Evolutionary conservation across 108 stramenopile genomes (phyloP).

Genomic region (Nannochloropsis gaditana): DNA sequence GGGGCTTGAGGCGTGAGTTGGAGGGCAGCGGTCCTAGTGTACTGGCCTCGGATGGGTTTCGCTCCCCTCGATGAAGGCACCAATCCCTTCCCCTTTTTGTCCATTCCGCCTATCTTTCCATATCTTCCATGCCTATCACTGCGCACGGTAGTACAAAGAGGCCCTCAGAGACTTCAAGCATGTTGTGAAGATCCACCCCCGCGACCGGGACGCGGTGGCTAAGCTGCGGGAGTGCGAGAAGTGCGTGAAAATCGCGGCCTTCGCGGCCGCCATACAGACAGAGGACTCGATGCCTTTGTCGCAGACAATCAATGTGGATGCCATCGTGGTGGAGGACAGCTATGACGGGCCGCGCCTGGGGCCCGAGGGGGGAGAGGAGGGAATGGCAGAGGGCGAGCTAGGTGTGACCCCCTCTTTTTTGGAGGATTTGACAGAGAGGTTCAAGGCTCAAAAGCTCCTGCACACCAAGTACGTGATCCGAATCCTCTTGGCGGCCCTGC

Average conservation of each 20-base stretch:
- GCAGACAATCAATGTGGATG: conserved; percentile 61
- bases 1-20: too few relatives aligned
- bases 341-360: conserved; percentile 87
- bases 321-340: conserved; percentile 58
- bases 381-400: conserved; percentile 41
- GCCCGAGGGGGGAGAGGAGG: conserved; percentile 18
- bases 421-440: conserved; percentile 68
- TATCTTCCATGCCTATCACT: too few relatives aligned
- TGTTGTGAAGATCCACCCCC: conserved; percentile 53
- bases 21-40: too few relatives aligned
- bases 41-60: conserved; percentile 60
- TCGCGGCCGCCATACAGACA: conserved; percentile 77
- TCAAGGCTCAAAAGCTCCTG: conserved; percentile 81
- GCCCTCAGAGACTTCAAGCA: conserved; percentile 56
- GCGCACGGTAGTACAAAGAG: neutral
- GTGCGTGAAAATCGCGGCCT: conserved; percentile 74
- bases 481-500: conserved; percentile 45
- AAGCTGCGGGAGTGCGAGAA: conserved; percentile 84
- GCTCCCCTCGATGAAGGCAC: neutral
- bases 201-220: conserved; percentile 64
- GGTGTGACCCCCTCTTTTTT: conserved; percentile 79
- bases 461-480: conserved; percentile 60
- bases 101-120: neutral
- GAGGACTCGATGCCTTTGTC: conserved; percentile 71
- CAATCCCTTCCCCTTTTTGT: neutral